Evolutionary conservation across 2,329 filamentous ascomycete genomes (phyloP).

Genomic region (Teratosphaeria zuluensis): DNA sequence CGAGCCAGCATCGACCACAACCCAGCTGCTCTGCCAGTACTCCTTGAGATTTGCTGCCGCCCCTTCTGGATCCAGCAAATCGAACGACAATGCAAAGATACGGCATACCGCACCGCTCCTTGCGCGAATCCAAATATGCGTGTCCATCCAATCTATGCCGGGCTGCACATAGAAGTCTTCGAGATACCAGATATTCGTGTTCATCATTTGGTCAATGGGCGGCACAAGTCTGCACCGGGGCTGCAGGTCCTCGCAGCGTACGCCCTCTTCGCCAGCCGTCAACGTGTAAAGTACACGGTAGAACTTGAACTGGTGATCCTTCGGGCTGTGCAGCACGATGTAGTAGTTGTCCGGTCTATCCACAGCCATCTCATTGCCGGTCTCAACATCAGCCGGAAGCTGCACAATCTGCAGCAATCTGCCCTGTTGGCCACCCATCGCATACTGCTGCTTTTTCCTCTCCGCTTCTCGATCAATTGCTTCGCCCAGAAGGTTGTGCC

Average conservation of each 20-base stretch:
- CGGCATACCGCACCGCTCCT: conserved; percentile 50
- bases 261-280: conserved; percentile 6
- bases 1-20: conserved; percentile 33
- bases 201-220: conserved; percentile 42
- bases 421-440: conserved; percentile 67
- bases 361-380: conserved; percentile 7
- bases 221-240: conserved; percentile 55
- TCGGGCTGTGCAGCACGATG: conserved; percentile 77
- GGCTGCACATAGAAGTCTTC: conserved; percentile 37
- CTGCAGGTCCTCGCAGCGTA: conserved; percentile 35
- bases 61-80: conserved; percentile 51
- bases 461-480: conserved; percentile 29
- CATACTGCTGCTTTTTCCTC: conserved; percentile 53
- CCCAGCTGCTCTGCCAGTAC: conserved; percentile 54
- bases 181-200: conserved; percentile 42
- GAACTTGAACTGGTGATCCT: conserved; percentile 89
- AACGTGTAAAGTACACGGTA: conserved; percentile 54
- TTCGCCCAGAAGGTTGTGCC: conserved; percentile 67
- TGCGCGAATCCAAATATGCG: conserved; percentile 39
- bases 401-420: conserved; percentile 67
- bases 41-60: conserved; percentile 47
- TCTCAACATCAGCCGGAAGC: conserved; percentile 45
- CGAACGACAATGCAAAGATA: conserved; percentile 64
- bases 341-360: conserved; percentile 35
- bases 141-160: conserved; percentile 28